These are phyloP conservation scores for Arthroderma sp. DNA, from an alignment of 2,329 filamentous ascomycete species.

Conservation along the genomic window DNA sequence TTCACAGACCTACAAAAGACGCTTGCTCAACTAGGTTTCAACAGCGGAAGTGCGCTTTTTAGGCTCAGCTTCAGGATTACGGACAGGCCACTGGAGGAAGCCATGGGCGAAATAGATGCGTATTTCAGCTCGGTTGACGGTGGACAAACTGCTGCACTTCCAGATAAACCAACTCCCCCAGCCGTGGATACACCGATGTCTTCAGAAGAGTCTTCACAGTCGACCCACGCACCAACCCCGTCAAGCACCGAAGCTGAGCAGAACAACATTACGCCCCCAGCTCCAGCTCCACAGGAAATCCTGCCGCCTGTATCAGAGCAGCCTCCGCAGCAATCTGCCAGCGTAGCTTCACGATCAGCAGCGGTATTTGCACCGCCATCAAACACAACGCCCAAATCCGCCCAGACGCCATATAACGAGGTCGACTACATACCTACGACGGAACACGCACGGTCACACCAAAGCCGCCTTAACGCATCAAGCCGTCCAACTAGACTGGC, in stretches of 20 bases:
- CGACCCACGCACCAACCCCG: slow-evolving; percentile 8
- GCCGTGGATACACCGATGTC: slow-evolving; percentile 6
- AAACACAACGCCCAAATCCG: slow-evolving; percentile 61
- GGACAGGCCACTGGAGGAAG: slow-evolving; percentile 67
- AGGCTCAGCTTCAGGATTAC: slow-evolving; percentile 65
- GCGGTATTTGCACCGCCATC: slow-evolving; percentile 67
- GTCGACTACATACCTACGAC: slow-evolving; percentile 69
- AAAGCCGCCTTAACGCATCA: slow-evolving; percentile 63
- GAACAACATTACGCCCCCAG: slow-evolving; percentile 4
- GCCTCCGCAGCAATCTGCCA: slow-evolving; percentile 10
- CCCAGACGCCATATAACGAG: slow-evolving; percentile 53
- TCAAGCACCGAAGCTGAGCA: slow-evolving; percentile 6
- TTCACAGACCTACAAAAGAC: slow-evolving; percentile 82
- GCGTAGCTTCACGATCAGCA: slow-evolving; percentile 38
- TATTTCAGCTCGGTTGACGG: slow-evolving; percentile 49
- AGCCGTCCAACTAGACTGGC: slow-evolving; percentile 64
- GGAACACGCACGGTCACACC: slow-evolving; percentile 68
- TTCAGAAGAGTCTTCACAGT: slow-evolving; percentile 6
- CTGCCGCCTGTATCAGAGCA: slow-evolving; percentile 1
- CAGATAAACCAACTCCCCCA: slow-evolving; percentile 5
- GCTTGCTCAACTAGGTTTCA: slow-evolving; percentile 72
- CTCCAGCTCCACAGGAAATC: slow-evolving; percentile 3
- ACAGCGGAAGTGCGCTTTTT: slow-evolving; percentile 67
- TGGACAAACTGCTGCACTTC: slow-evolving; percentile 9
- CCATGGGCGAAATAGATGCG: slow-evolving; percentile 65